Evolutionary conservation across 371 early-diverging fungal genomes (phyloP).

Genomic region (Mucor velutinosus): DNA sequence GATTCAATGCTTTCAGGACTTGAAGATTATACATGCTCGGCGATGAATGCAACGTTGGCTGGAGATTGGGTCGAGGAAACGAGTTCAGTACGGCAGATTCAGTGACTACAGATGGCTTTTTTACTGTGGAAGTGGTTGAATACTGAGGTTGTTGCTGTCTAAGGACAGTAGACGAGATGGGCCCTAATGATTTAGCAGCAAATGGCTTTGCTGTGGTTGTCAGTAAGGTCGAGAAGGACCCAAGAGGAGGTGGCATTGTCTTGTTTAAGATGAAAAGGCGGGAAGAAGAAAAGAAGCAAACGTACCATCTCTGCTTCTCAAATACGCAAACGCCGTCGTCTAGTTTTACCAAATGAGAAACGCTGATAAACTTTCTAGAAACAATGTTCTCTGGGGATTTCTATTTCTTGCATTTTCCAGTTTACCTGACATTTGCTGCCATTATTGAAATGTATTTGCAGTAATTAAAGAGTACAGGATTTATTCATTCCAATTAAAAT

Average conservation of each 20-base stretch:
- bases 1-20: slow-evolving; percentile 6
- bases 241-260: slow-evolving; percentile 11
- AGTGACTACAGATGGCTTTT: slow-evolving; percentile 11
- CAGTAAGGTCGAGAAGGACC: slow-evolving; percentile 17
- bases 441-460: too few species aligned
- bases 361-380: too few species aligned
- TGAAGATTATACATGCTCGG: slow-evolving; percentile 13
- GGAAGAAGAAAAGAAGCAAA: too few species aligned
- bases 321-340: too few species aligned
- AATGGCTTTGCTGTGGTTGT: slow-evolving; percentile 9
- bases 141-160: slow-evolving; percentile 14
- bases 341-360: too few species aligned
- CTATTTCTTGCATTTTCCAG: too few species aligned
- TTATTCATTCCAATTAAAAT: too few species aligned
- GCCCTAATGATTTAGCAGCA: slow-evolving; percentile 12
- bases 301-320: too few species aligned
- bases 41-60: slow-evolving; percentile 20
- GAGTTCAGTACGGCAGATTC: slow-evolving; percentile 25
- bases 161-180: slow-evolving; percentile 19
- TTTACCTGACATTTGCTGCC: too few species aligned
- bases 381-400: too few species aligned
- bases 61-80: slow-evolving; percentile 31
- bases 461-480: too few species aligned
- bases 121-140: background rate
- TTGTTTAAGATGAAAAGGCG: too few species aligned